Base-by-base conservation (phyloP, 495 filamentous ascomycete species). In the Daldinia decipiens region DNA sequence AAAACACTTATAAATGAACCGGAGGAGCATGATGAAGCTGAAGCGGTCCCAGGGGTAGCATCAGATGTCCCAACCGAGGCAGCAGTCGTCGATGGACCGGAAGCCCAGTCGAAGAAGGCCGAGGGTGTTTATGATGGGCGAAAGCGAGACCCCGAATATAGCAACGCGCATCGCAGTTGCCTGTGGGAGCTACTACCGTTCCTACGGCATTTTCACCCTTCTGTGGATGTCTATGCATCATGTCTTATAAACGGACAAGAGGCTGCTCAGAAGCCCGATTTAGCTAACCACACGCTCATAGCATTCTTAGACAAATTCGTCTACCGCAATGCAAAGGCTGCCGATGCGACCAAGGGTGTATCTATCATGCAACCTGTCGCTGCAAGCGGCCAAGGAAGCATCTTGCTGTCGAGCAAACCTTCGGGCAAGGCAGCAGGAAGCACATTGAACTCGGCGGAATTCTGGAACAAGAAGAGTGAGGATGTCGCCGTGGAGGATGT, bases 291-390 rank as follows among this genome's bases (percentile, higher is more conserved):
- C 74, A 97, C 92, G 0, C 87, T 99, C 63, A 93, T 92, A 62
- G 91, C 95, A 77, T 99, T 99, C 86, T 86, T 99, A 32, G 95
- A 99, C 79, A 93, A 94, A 68, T 98, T 99, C 79, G 93, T 95
- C 21, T 99, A 98, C 83, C 90, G 93, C 45, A 95, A 94, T 67
- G 88, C 94, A 52, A 96, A 94, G 84, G 84, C 91, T 6, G 79
- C 84, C 3, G 78, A 87, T 9, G 79, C 80, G 17, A 82, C 82
- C 62, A 89, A 90, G 58, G 96, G 95, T 26, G 80, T 86, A 34
- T 97, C 93, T 3, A 95, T 98, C 77, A 99, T 99, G 95, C 95
- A 99, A 78, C 95, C 95, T 12, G 86, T 96, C 31, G 92, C 87
- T 39, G 78, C 86, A 31, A 84, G 88, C 31, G 87, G 89, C 59